A percentile compares a stretch with the other conserved stretches of the same genome.
phyloP scores from a whole-genome alignment of 1,284 basidiomycete species.

The Trichosporon sp. region DNA sequence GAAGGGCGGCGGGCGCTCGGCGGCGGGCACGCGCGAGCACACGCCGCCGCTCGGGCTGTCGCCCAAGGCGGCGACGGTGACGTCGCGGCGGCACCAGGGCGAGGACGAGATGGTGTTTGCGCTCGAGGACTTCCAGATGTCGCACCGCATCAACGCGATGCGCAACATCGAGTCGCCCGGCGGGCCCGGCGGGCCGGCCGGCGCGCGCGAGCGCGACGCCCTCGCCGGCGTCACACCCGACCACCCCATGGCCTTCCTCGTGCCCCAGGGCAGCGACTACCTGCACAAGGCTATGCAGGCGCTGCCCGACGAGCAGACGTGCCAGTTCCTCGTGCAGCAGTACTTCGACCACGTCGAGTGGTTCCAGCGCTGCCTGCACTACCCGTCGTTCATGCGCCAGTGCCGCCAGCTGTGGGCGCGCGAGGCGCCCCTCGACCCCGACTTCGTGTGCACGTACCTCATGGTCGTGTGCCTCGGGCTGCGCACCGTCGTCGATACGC shows the following conservation, averaged over 20 bases:
- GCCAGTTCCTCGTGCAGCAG: conserved; percentile 16
- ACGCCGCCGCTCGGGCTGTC: background rate
- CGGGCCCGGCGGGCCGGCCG: background rate
- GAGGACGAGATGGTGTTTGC: conserved; percentile 25
- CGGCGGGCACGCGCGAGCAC: background rate
- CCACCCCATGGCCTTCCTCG: conserved; percentile 20
- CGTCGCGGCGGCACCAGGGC: conserved; percentile 14
- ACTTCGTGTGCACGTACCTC: conserved; percentile 19
- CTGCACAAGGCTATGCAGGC: conserved; percentile 14
- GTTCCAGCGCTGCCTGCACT: conserved; percentile 24
- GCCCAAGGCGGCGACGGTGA: background rate
- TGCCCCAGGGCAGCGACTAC: conserved; percentile 16
- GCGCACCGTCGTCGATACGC: conserved; percentile 9
- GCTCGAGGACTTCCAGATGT: conserved; percentile 23
- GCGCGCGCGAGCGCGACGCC: background rate
- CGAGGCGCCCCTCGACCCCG: conserved; percentile 7
- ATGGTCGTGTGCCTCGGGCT: conserved; percentile 22
- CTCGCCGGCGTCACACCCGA: background rate
- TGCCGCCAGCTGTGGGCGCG: conserved; percentile 15
- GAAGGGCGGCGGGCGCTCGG: background rate
- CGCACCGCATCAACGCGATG: conserved; percentile 22
- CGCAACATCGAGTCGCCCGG: conserved; percentile 16
- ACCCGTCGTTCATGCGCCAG: conserved; percentile 20
- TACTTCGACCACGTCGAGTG: conserved; percentile 25
- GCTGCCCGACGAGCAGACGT: conserved; percentile 16